These are phyloP conservation scores for Extremus antarcticus DNA, from an alignment of 495 filamentous ascomycete genomes.

Conservation along the genomic window DNA sequence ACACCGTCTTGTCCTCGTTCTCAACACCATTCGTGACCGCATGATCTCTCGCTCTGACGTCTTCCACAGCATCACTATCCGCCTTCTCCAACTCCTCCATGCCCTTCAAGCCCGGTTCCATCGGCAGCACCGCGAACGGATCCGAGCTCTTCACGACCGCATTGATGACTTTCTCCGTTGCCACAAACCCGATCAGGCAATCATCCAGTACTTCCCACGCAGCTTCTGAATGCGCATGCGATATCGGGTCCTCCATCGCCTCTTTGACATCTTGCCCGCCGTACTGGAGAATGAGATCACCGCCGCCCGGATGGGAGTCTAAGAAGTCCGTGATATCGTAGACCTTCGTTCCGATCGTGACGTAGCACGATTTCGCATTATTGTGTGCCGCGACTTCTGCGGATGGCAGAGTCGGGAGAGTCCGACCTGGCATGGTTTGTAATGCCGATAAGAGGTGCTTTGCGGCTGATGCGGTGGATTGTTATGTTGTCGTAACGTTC, in stretches of 20 bases:
- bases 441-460: too few relatives aligned
- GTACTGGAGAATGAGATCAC: conserved; percentile 78
- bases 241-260: conserved; percentile 73
- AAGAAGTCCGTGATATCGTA: conserved; percentile 91
- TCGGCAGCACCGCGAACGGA: conserved; percentile 39
- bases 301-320: conserved; percentile 79
- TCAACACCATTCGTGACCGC: conserved; percentile 14
- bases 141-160: conserved; percentile 35
- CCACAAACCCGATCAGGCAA: conserved; percentile 68
- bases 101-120: conserved; percentile 34
- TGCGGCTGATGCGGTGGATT: too few relatives aligned
- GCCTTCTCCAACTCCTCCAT: conserved; percentile 32
- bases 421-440: conserved; percentile 31
- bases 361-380: conserved; percentile 76
- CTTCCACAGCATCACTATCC: conserved; percentile 14
- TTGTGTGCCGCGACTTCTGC: conserved; percentile 76
- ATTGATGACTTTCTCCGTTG: conserved; percentile 35
- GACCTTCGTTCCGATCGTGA: conserved; percentile 78
- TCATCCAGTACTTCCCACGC: conserved; percentile 90
- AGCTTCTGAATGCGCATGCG: conserved; percentile 75
- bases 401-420: conserved; percentile 65
- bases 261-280: conserved; percentile 75
- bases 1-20: conserved; percentile 37
- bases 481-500: too few relatives aligned
- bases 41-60: conserved; percentile 13